Conservation (phyloP, 2,329 filamentous ascomycete genomes). For the Byssochlamys sp. region DNA sequence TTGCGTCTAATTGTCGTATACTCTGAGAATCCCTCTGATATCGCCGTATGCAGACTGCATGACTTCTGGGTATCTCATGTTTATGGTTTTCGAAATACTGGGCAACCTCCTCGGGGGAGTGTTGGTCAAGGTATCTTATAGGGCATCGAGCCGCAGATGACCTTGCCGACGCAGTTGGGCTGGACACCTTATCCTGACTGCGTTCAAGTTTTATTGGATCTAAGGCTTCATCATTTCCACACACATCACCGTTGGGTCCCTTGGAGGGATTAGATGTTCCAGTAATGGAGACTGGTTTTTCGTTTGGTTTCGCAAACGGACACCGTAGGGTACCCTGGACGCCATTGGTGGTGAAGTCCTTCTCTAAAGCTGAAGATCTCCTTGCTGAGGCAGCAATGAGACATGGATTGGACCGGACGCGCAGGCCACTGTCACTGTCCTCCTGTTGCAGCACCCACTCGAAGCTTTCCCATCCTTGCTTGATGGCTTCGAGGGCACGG, state of each 20-base stretch:
- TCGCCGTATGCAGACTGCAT: slow-evolving; percentile 80
- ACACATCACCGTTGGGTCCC: slow-evolving; percentile 31
- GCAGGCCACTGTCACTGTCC: slow-evolving; percentile 17
- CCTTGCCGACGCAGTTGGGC: slow-evolving; percentile 28
- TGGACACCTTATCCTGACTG: slow-evolving; percentile 35
- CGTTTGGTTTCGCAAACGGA: slow-evolving; percentile 57
- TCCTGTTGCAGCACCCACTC: slow-evolving; percentile 23
- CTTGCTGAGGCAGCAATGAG: slow-evolving; percentile 41
- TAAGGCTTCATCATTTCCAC: slow-evolving; percentile 49
- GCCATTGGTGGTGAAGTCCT: slow-evolving; percentile 81
- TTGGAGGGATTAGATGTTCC: slow-evolving; percentile 32
- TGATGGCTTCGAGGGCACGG: slow-evolving; percentile 33
- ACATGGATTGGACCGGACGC: slow-evolving; percentile 30
- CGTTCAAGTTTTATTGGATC: slow-evolving; percentile 44
- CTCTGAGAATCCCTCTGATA: slow-evolving; percentile 81
- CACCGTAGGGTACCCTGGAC: slow-evolving; percentile 70
- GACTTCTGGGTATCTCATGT: slow-evolving; percentile 84
- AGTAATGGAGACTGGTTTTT: slow-evolving; percentile 32
- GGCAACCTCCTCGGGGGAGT: slow-evolving; percentile 85
- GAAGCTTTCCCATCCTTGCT: slow-evolving; percentile 32
- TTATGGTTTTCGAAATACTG: slow-evolving; percentile 92
- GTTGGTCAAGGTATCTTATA: slow-evolving; percentile 84
- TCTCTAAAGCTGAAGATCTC: slow-evolving; percentile 62
- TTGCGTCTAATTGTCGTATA: slow-evolving; percentile 79
- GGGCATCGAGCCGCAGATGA: slow-evolving; percentile 62